A percentile compares a stretch with the other conserved stretches of the same genome.
phyloP scores from a whole-genome alignment of 257 asterid genomes.

The Thymus quinquecostatus region DNA sequence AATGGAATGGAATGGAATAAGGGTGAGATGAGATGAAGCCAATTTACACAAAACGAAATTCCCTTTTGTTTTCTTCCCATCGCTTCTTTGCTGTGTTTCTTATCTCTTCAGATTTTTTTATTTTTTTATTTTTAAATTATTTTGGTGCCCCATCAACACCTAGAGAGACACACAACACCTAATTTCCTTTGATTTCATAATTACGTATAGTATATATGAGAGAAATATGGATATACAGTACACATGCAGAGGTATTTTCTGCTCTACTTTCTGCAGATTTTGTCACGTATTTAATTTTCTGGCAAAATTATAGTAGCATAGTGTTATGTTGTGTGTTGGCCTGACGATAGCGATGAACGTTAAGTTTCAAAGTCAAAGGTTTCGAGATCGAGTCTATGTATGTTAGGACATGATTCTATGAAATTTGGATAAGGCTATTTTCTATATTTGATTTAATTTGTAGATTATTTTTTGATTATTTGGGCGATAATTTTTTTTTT shows the following conservation, averaged over 20 bases:
- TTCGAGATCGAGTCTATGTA: too few relatives aligned
- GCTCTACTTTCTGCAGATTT: background rate
- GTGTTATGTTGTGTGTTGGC: too few relatives aligned
- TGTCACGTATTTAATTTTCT: background rate
- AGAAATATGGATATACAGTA: background rate
- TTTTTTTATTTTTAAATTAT: too few relatives aligned
- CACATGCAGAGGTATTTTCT: background rate
- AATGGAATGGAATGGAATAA: too few relatives aligned
- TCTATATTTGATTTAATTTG: too few relatives aligned
- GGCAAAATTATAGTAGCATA: too few relatives aligned
- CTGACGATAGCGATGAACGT: too few relatives aligned
- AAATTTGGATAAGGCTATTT: too few relatives aligned
- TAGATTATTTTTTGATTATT: too few relatives aligned
- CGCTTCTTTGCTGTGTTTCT: slow-evolving; percentile 27
- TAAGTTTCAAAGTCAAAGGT: too few relatives aligned
- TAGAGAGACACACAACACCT: slow-evolving; percentile 12
- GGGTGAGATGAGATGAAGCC: slow-evolving; percentile 27
- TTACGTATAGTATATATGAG: background rate
- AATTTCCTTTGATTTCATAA: background rate
- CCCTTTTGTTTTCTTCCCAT: slow-evolving; percentile 16
- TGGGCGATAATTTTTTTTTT: too few relatives aligned
- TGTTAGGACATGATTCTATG: too few relatives aligned
- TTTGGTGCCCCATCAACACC: background rate
- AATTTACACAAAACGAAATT: slow-evolving; percentile 26
- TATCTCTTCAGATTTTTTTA: slow-evolving; percentile 28